Evolutionary conservation across 345 rosid genomes (phyloP).

Genomic region (Eucalyptus leucophloia): DNA sequence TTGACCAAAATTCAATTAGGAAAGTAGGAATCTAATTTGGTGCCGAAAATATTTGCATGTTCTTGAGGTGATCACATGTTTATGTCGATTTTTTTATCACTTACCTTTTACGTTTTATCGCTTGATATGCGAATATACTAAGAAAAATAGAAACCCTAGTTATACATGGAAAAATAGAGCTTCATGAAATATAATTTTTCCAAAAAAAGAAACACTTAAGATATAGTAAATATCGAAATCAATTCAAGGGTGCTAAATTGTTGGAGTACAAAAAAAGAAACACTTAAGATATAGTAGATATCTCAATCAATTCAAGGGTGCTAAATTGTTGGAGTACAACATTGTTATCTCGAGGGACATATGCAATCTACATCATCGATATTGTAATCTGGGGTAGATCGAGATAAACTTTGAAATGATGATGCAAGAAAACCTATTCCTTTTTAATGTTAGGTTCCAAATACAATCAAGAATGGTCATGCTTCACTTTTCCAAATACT

Average conservation of each 20-base stretch:
- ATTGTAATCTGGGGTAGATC: not conserved
- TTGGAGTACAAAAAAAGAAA: no score
- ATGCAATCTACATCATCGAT: fast-evolving
- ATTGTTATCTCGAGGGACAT: fast-evolving
- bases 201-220: no score
- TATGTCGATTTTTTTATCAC: not conserved
- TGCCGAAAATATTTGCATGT: not conserved
- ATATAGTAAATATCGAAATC: no score
- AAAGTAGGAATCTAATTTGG: not conserved
- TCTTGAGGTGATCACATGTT: fast-evolving
- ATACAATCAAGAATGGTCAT: not conserved
- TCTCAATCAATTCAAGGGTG: no score
- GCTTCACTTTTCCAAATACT: not conserved
- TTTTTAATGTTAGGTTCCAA: not conserved
- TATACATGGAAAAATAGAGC: not conserved
- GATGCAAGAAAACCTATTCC: not conserved
- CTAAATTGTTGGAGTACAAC: not conserved
- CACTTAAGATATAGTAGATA: no score
- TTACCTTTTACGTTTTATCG: fast-evolving
- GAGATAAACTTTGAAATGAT: not conserved
- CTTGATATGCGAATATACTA: not conserved
- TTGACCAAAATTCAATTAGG: not conserved
- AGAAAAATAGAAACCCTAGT: not conserved
- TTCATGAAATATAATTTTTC: not conserved
- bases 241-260: no score